These are phyloP conservation scores for Mycosphaerelloides madeirae DNA, from an alignment of 2,329 filamentous ascomycete genomes.

Conservation along the genomic window DNA sequence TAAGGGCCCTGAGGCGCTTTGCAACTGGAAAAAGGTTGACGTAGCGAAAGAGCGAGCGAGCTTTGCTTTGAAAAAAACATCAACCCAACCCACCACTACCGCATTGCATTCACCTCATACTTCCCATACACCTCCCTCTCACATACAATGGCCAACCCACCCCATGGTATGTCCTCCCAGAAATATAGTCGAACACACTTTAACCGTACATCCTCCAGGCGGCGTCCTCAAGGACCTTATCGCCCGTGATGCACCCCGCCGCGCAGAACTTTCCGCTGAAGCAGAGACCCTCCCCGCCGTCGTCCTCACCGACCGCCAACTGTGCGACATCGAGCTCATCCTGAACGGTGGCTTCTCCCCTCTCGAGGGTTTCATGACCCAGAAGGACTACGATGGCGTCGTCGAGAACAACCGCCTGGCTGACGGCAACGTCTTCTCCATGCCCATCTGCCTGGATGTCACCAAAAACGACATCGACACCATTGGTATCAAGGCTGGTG, in stretches of 20 bases:
- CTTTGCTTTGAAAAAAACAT: no score
- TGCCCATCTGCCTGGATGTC: constrained; percentile 93
- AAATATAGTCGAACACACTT: background rate
- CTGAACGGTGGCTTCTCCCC: constrained; percentile 97
- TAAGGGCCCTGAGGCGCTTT: no score
- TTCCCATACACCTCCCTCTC: background rate
- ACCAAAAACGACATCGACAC: constrained; percentile 69
- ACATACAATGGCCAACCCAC: constrained; percentile 42
- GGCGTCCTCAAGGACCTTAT: constrained; percentile 97
- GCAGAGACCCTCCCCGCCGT: constrained; percentile 82
- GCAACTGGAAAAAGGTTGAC: no score
- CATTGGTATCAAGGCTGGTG: constrained; percentile 70
- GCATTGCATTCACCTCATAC: background rate
- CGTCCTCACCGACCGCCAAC: constrained; percentile 82
- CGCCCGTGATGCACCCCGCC: constrained; percentile 81
- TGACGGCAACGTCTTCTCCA: constrained; percentile 87
- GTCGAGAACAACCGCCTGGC: constrained; percentile 82
- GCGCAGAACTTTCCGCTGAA: constrained; percentile 73
- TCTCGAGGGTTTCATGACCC: constrained; percentile 95
- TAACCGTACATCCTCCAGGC: constrained; percentile 50
- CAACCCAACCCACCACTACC: no score
- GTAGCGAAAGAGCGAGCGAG: no score
- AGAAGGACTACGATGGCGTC: constrained; percentile 94
- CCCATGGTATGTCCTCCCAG: constrained; percentile 31
- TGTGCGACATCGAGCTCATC: constrained; percentile 96